Evolutionary conservation across 2,329 filamentous ascomycete genomes (phyloP).

Genomic region (Penicillium vulpinum): DNA sequence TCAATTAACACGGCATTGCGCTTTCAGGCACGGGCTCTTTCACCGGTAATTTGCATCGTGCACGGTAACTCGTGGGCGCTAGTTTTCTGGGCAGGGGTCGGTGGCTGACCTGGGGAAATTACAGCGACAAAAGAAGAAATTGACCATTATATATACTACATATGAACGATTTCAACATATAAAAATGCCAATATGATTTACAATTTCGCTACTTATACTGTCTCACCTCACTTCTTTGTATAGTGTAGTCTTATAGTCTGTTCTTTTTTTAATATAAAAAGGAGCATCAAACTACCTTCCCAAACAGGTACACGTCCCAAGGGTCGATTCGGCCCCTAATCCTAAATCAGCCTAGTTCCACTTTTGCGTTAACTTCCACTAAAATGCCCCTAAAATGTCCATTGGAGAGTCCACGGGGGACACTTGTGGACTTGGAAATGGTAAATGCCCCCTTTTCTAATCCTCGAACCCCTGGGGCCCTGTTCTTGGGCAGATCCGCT

Average conservation of each 20-base stretch:
- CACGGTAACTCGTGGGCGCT: not conserved
- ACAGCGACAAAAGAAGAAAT: not conserved
- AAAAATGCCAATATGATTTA: no score
- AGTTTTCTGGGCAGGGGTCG: not conserved
- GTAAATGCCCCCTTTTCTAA: not conserved
- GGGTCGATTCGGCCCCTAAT: constrained; percentile 6
- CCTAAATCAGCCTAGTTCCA: constrained; percentile 2
- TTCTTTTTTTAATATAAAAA: not conserved
- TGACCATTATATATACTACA: not conserved
- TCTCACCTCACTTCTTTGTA: no score
- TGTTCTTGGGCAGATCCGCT: constrained; percentile 7
- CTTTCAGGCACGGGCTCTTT: not conserved
- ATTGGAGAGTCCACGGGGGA: no score
- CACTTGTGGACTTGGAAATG: no score
- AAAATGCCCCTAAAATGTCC: not conserved
- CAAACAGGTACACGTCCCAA: constrained; percentile 1
- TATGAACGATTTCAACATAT: no score
- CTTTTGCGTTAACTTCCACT: not conserved
- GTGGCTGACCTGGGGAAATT: constrained; percentile 7
- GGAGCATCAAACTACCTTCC: constrained; percentile 9
- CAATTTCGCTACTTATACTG: no score
- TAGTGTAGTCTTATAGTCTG: no score
- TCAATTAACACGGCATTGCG: not conserved
- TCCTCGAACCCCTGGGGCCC: constrained; percentile 20
- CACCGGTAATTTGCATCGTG: not conserved